These are phyloP conservation scores for Gaertneriomyces semiglobifer DNA, from an alignment of 192 early-diverging fungal genomes.

Conservation along the genomic window DNA sequence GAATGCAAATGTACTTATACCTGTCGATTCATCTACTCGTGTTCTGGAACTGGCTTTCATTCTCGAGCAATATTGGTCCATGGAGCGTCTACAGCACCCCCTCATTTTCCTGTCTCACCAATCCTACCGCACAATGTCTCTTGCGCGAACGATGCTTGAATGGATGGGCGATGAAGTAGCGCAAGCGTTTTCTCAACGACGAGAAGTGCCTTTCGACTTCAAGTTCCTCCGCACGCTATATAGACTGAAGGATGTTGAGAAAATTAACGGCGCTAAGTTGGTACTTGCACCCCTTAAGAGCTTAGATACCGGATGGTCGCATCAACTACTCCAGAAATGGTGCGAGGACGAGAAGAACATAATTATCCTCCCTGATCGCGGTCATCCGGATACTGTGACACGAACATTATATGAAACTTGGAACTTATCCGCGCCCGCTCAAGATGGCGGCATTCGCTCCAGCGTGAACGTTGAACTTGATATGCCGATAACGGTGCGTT, in stretches of 20 bases:
- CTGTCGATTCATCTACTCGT: conserved; percentile 83
- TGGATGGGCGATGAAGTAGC: conserved; percentile 91
- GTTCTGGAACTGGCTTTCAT: conserved; percentile 87
- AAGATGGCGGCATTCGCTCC: conserved; percentile 29
- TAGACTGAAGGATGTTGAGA: conserved; percentile 63
- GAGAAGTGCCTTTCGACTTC: conserved; percentile 88
- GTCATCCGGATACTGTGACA: conserved; percentile 65
- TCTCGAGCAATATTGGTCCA: conserved; percentile 82
- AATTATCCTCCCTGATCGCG: conserved; percentile 76
- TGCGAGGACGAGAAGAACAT: conserved; percentile 51
- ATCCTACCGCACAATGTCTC: conserved; percentile 69
- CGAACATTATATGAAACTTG: conserved; percentile 66
- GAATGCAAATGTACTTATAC: conserved; percentile 81
- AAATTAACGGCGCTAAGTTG: conserved; percentile 71
- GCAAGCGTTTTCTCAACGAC: conserved; percentile 62
- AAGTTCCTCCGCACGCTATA: conserved; percentile 56
- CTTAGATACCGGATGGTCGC: conserved; percentile 77
- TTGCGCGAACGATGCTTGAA: conserved; percentile 87
- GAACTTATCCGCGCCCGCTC: conserved; percentile 24
- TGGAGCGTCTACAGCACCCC: conserved; percentile 54
- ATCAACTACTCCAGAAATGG: conserved; percentile 77
- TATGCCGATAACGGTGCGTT: conserved; percentile 26
- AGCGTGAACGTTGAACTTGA: conserved; percentile 31
- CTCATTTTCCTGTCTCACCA: conserved; percentile 77
- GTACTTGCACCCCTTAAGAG: conserved; percentile 78